Percentiles rank a stretch among this genome's conserved stretches.
Conservation (phyloP, 2,329 filamentous ascomycete genomes). For the Calonectria ilicicola region DNA sequence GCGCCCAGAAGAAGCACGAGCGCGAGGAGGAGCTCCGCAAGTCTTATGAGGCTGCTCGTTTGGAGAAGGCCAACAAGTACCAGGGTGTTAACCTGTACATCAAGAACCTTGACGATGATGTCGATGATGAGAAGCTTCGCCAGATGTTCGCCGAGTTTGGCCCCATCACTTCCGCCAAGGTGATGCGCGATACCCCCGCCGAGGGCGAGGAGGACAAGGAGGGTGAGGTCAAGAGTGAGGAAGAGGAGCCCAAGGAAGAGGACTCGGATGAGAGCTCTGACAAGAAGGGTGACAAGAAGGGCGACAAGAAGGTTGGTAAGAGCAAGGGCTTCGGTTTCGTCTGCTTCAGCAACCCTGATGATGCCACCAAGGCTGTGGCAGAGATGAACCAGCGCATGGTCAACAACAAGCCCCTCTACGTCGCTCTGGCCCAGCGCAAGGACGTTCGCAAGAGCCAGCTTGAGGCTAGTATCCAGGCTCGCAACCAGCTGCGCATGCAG, state of each 20-base stretch:
- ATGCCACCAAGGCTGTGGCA: conserved; percentile 98
- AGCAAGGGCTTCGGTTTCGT: conserved; percentile 99
- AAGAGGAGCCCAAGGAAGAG: conserved; percentile 64
- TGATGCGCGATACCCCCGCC: conserved; percentile 87
- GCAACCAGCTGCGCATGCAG: conserved; percentile 98
- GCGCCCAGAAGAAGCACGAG: conserved; percentile 99
- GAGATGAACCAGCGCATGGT: conserved; percentile 99
- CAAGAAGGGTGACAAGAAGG: conserved; percentile 70
- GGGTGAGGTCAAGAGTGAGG: conserved; percentile 56
- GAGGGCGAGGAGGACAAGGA: conserved; percentile 67
- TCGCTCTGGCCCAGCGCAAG: conserved; percentile 98
- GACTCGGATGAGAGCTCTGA: conserved; percentile 62
- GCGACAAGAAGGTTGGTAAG: conserved; percentile 84
- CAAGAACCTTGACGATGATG: conserved; percentile 97
- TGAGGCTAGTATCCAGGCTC: conserved; percentile 98
- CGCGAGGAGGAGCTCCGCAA: conserved; percentile 99
- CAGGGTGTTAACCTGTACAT: conserved; percentile 99
- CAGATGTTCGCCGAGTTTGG: conserved; percentile 92
- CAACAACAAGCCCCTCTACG: conserved; percentile 95
- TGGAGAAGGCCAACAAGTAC: conserved; percentile 99
- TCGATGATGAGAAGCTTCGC: conserved; percentile 97
- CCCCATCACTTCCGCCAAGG: conserved; percentile 97
- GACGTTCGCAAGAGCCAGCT: conserved; percentile 99
- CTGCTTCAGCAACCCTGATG: conserved; percentile 99
- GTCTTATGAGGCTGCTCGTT: conserved; percentile 96